A percentile compares a stretch with the other conserved stretches of the same genome.
phyloP scores from a whole-genome alignment of 169 alveolate genomes.

The Plasmodium relictum region DNA sequence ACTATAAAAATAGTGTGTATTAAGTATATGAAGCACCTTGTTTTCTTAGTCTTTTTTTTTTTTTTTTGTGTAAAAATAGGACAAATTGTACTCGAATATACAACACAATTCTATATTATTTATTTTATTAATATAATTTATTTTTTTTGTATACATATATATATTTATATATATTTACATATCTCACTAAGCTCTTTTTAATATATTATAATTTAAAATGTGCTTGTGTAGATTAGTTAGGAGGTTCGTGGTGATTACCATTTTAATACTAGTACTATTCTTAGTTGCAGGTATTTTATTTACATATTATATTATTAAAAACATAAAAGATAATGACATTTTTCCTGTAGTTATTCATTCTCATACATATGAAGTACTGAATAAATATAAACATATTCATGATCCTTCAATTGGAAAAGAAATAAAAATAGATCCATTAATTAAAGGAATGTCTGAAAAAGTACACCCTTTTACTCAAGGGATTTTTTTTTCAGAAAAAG shows the following conservation, averaged over 20 bases:
- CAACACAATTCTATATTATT: too few species aligned
- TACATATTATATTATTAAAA: conserved; percentile 6
- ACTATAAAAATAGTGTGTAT: neutral
- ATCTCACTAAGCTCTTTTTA: neutral
- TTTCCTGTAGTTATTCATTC: conserved; percentile 10
- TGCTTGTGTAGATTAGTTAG: conserved; percentile 25
- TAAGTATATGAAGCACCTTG: too few species aligned
- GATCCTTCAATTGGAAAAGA: conserved; percentile 27
- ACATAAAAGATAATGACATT: neutral
- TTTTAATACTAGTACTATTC: conserved; percentile 11
- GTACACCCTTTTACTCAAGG: conserved; percentile 82
- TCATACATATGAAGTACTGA: conserved; percentile 40
- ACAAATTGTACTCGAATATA: too few species aligned
- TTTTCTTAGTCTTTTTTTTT: neutral
- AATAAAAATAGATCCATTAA: conserved; percentile 10
- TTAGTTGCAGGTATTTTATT: conserved; percentile 31
- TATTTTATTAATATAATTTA: too few species aligned
- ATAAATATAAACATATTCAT: conserved; percentile 49
- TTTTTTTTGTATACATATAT: neutral
- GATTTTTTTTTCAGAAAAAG: conserved; percentile 51
- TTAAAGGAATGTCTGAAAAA: neutral
- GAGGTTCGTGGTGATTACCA: conserved; percentile 26
- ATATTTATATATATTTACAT: neutral
- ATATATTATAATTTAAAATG: conserved; percentile 27
- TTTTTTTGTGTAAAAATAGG: neutral